A percentile compares a stretch with the other conserved stretches of the same genome.
phyloP scores from a whole-genome alignment of 1,284 basidiomycete genomes.

The Sporisorium exsertum region DNA sequence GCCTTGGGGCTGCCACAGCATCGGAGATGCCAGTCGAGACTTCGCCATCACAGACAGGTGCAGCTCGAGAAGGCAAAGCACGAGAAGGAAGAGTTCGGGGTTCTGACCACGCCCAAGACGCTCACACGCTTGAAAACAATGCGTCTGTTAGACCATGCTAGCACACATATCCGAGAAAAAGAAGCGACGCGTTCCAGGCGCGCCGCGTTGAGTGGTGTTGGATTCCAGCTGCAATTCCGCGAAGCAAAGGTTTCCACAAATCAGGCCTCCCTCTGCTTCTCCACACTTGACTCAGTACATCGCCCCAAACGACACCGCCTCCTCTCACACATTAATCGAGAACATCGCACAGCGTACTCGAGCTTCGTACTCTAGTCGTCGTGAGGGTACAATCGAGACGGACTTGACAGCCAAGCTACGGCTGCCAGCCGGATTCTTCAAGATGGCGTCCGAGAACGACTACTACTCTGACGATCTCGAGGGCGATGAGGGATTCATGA shows the following conservation, averaged over 20 bases:
- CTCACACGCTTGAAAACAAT: neutral
- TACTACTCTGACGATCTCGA: slow-evolving; percentile 59
- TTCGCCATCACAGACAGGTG: neutral
- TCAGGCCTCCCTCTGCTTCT: neutral
- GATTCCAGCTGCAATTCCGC: slow-evolving; percentile 27
- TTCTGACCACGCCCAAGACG: neutral
- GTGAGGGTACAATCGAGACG: neutral
- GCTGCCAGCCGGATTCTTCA: neutral
- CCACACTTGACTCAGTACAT: neutral
- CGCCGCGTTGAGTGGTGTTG: slow-evolving; percentile 51
- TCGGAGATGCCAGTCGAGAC: neutral
- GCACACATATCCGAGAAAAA: neutral
- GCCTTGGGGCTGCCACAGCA: slow-evolving; percentile 7
- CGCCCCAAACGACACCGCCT: neutral
- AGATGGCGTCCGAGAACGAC: slow-evolving; percentile 42
- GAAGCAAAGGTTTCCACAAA: neutral
- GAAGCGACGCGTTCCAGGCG: slow-evolving; percentile 29
- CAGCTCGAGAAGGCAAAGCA: neutral
- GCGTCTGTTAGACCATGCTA: neutral
- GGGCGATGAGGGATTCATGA: slow-evolving; percentile 38
- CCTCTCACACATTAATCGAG: neutral
- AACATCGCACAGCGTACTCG: neutral
- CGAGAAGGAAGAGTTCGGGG: neutral
- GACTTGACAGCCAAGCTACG: slow-evolving; percentile 1
- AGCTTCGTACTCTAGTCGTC: neutral